A percentile compares a stretch with the other conserved stretches of the same genome.
Conservation (phyloP, 805 yeast genomes). For the Cyberlindnera amylophila region DNA sequence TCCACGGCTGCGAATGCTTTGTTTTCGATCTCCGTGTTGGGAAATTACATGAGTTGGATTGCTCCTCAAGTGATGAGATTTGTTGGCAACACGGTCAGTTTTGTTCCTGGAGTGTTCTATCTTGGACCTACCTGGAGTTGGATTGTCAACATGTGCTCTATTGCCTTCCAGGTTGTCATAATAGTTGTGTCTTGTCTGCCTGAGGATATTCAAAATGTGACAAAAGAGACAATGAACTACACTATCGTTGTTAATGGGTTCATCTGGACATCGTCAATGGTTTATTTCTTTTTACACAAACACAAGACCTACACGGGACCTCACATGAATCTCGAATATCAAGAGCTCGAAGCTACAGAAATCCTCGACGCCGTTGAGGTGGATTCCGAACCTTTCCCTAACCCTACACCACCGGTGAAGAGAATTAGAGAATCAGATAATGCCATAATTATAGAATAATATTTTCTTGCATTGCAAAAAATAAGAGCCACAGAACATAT, state of each 20-base stretch:
- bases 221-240: conserved; percentile 59
- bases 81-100: conserved; percentile 45
- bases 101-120: conserved; percentile 64
- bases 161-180: conserved; percentile 46
- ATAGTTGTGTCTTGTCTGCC: conserved; percentile 65
- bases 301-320: conserved; percentile 59
- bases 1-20: conserved; percentile 41
- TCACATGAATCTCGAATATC: conserved; percentile 29
- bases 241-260: conserved; percentile 63
- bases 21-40: conserved; percentile 40
- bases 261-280: conserved; percentile 50
- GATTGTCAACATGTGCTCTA: conserved; percentile 43
- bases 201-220: conserved; percentile 28
- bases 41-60: conserved; percentile 40
- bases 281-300: conserved; percentile 51
- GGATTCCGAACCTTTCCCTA: conserved; percentile 1
- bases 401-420: conserved; percentile 7
- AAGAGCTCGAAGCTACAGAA: conserved; percentile 19
- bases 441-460: conserved; percentile 1
- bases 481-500: too few relatives aligned
- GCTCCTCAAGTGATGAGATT: conserved; percentile 36
- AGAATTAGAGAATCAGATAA: background rate
- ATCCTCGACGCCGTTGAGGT: conserved; percentile 10
- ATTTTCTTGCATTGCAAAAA: too few relatives aligned
- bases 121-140: conserved; percentile 49